Evolutionary conservation across 2,329 filamentous ascomycete species (phyloP).

Genomic region (Onygenales sp.): DNA sequence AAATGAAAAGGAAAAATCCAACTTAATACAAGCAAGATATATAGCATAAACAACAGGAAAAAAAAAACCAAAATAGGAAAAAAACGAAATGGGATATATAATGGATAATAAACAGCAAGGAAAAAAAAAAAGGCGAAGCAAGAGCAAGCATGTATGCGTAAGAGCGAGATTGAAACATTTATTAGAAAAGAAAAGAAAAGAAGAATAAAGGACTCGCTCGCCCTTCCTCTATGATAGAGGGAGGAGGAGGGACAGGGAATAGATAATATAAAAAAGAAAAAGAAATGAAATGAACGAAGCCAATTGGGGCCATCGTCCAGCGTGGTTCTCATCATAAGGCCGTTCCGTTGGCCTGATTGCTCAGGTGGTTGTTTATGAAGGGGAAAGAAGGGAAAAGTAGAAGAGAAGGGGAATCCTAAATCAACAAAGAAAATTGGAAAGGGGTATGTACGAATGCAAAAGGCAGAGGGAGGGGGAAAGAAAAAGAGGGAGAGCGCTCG

Average conservation of each 20-base stretch:
- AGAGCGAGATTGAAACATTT: not conserved
- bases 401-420: not conserved
- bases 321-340: too few species aligned
- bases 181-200: constrained; percentile 2
- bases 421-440: not conserved
- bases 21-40: constrained; percentile 3
- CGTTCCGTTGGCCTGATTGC: too few species aligned
- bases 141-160: not conserved
- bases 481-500: not conserved
- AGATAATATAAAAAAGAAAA: too few species aligned
- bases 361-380: too few species aligned
- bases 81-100: not conserved
- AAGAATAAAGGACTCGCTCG: not conserved
- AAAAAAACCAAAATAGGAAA: not conserved
- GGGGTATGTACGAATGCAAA: not conserved
- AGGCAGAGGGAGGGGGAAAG: not conserved
- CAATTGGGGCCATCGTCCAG: too few species aligned
- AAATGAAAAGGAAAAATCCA: not conserved
- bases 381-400: not conserved
- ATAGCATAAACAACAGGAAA: not conserved
- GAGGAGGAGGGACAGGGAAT: too few species aligned
- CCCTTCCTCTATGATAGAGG: too few species aligned
- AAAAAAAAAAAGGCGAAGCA: not conserved
- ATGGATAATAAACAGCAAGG: not conserved
- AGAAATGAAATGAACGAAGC: too few species aligned